phyloP scores from a whole-genome alignment of 208 protist genomes.

The Acanthamoeba culbertsoni region DNA sequence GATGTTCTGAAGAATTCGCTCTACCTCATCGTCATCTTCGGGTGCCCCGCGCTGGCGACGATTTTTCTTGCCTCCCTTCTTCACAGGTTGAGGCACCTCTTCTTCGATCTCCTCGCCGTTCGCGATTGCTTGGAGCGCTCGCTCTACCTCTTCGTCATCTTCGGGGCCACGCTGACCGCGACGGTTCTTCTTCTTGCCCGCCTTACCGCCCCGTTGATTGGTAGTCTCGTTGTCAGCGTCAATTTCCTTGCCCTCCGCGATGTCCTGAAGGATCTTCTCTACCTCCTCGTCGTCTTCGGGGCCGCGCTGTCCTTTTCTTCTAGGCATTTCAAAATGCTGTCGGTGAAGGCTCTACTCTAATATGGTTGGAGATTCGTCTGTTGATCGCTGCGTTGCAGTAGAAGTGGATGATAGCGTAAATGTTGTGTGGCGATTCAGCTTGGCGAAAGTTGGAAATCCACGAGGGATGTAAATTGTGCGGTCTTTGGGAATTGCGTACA shows the following conservation, averaged over 20 bases:
- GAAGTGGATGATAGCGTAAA: neutral
- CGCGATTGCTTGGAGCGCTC: neutral
- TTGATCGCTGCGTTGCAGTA: neutral
- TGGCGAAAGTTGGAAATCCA: neutral
- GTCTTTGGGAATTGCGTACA: neutral
- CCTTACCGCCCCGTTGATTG: too few relatives aligned
- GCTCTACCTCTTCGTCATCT: constrained; percentile 13
- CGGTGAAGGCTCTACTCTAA: neutral
- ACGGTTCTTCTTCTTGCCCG: neutral
- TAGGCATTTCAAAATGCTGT: neutral
- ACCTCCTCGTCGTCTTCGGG: constrained; percentile 46
- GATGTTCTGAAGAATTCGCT: neutral
- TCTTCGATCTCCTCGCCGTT: neutral
- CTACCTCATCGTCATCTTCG: neutral
- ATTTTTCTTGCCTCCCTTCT: neutral
- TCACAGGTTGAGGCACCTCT: neutral
- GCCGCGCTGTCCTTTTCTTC: neutral
- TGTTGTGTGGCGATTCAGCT: constrained; percentile 18
- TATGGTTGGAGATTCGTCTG: neutral
- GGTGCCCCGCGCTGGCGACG: neutral
- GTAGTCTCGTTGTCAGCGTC: neutral
- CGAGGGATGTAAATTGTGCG: neutral
- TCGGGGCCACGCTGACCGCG: neutral
- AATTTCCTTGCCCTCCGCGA: neutral
- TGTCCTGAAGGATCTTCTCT: constrained; percentile 22